Percentiles rank a stretch among this genome's conserved stretches.
Evolutionary conservation across 768 basidiomycete species (phyloP).

Genomic region (Boletus rubroflammeus): DNA sequence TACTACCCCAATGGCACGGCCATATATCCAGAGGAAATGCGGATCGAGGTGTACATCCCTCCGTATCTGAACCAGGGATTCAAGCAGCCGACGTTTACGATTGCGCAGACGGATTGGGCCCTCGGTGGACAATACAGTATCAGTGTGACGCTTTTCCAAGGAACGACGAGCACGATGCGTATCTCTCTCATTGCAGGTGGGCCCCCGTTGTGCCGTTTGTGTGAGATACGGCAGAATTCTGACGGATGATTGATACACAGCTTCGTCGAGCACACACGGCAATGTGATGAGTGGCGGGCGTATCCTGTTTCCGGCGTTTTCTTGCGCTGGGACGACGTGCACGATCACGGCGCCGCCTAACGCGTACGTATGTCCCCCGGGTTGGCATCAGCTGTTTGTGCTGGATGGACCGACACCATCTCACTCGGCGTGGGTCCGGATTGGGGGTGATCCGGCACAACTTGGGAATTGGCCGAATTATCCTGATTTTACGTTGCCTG

Average conservation of each 20-base stretch:
- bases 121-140: slow-evolving; percentile 56
- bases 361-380: slow-evolving; percentile 62
- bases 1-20: slow-evolving; percentile 32
- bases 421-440: slow-evolving; percentile 68
- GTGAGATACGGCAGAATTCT: background rate
- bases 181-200: slow-evolving; percentile 64
- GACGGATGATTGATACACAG: slow-evolving; percentile 27
- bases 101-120: slow-evolving; percentile 59
- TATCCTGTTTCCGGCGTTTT: slow-evolving; percentile 70
- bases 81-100: slow-evolving; percentile 57
- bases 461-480: slow-evolving; percentile 73
- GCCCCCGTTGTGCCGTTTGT: slow-evolving; percentile 9
- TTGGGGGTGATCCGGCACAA: slow-evolving; percentile 69
- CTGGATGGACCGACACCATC: slow-evolving; percentile 79
- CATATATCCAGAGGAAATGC: slow-evolving; percentile 72
- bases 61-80: slow-evolving; percentile 72
- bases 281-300: slow-evolving; percentile 68
- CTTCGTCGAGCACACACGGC: slow-evolving; percentile 73
- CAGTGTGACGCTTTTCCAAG: slow-evolving; percentile 38
- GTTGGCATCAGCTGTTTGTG: slow-evolving; percentile 74
- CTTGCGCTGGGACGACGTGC: slow-evolving; percentile 65
- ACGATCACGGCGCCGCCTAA: slow-evolving; percentile 78
- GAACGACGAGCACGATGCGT: slow-evolving; percentile 45
- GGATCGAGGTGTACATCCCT: slow-evolving; percentile 79
- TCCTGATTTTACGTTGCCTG: slow-evolving; percentile 58